phyloP scores from a whole-genome alignment of 108 stramenopile species.

The Schizochytrium sp. region DNA sequence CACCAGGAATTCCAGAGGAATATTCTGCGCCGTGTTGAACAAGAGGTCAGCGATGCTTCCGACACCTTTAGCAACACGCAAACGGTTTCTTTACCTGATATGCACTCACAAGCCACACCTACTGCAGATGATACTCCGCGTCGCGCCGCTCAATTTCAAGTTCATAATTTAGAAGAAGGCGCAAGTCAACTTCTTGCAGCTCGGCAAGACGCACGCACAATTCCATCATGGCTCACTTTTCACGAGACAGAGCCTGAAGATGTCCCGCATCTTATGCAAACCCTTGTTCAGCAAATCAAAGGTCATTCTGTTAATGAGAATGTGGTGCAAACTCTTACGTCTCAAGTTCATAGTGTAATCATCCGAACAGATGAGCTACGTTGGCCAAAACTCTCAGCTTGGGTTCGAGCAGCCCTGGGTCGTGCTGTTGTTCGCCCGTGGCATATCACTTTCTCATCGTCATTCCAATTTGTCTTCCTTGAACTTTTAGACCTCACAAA shows the following conservation, averaged over 20 bases:
- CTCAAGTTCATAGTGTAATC: neutral
- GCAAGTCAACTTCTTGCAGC: conserved; percentile 22
- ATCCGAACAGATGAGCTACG: neutral
- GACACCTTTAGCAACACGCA: neutral
- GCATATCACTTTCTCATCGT: neutral
- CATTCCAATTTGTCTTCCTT: neutral
- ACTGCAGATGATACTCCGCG: neutral
- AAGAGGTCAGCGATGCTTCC: too few relatives aligned
- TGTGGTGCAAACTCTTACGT: neutral
- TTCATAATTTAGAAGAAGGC: neutral
- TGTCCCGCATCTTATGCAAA: neutral
- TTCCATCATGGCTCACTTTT: neutral
- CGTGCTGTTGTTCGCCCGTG: neutral
- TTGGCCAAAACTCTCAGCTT: neutral
- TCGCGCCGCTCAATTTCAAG: neutral
- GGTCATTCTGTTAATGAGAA: neutral
- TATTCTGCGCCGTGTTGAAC: too few relatives aligned
- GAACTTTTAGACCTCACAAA: neutral
- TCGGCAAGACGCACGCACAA: neutral
- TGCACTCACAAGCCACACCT: neutral
- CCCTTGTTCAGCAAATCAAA: neutral
- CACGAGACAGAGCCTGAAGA: neutral
- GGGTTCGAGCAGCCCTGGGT: neutral
- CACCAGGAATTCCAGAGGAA: too few relatives aligned
- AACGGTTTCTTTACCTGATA: neutral